A percentile compares a stretch with the other conserved stretches of the same genome.
Conservation (phyloP, 2,329 filamentous ascomycete genomes). For the Paecilomyces formosus region DNA sequence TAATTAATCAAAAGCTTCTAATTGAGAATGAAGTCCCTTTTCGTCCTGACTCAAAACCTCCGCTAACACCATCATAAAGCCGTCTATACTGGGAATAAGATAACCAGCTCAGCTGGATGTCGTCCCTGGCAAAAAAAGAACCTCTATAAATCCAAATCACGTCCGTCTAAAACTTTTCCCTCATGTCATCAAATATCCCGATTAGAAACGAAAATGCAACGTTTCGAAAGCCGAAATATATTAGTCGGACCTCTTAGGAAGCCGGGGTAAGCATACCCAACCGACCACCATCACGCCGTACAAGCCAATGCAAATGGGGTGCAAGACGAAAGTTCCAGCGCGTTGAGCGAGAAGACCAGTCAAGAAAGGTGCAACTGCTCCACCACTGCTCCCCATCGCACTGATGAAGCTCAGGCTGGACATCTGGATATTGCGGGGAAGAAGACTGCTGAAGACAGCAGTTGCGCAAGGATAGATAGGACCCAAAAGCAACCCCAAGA, state of each 20-base stretch:
- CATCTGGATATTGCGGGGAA: constrained; percentile 32
- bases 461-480: constrained; percentile 69
- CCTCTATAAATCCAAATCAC: background rate
- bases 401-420: constrained; percentile 31
- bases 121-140: background rate
- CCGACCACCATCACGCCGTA: constrained; percentile 48
- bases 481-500: constrained; percentile 69
- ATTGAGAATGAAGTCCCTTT: background rate
- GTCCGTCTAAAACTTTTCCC: background rate
- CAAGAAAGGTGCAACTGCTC: constrained; percentile 38
- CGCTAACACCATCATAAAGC: background rate
- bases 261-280: constrained; percentile 46
- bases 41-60: background rate
- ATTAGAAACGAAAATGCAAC: background rate
- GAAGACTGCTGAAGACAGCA: constrained; percentile 19
- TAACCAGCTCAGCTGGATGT: background rate
- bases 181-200: background rate
- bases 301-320: constrained; percentile 49
- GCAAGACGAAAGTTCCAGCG: constrained; percentile 41
- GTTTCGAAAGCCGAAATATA: background rate
- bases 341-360: constrained; percentile 42
- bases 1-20: background rate
- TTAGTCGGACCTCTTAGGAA: constrained; percentile 44
- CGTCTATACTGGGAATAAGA: background rate
- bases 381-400: constrained; percentile 35